Evolutionary conservation across 805 yeast genomes (phyloP).

Genomic region (Yarrowia sp.): DNA sequence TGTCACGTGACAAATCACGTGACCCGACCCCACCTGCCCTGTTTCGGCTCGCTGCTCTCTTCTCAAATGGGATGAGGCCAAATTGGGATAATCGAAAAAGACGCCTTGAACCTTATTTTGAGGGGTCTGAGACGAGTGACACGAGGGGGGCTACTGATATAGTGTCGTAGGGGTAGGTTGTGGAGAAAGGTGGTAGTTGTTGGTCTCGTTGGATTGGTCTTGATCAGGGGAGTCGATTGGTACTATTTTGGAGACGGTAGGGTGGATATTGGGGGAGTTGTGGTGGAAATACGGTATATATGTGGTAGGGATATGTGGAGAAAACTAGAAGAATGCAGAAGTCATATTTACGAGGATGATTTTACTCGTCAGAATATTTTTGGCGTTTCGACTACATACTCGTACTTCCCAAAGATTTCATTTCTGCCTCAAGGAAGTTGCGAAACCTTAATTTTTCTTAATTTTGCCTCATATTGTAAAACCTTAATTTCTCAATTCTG

Average conservation of each 20-base stretch:
- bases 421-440: too few species aligned
- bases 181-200: background rate
- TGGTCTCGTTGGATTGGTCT: background rate
- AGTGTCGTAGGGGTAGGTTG: background rate
- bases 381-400: too few species aligned
- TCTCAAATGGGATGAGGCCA: background rate
- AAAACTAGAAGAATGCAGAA: too few species aligned
- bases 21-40: constrained; percentile 3
- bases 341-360: too few species aligned
- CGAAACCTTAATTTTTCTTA: too few species aligned
- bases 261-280: background rate
- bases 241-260: background rate
- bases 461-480: too few species aligned
- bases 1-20: constrained; percentile 4
- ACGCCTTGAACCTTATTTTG: constrained; percentile 23
- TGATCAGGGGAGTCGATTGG: background rate
- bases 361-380: too few species aligned
- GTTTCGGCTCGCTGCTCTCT: constrained; percentile 2
- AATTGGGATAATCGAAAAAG: constrained; percentile 7
- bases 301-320: too few species aligned
- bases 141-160: background rate
- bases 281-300: too few species aligned
- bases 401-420: too few species aligned
- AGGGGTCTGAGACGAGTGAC: background rate
- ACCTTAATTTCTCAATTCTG: too few species aligned